Conservation (phyloP, 768 basidiomycete genomes). For the Naganishia vaughanmartiniae region DNA sequence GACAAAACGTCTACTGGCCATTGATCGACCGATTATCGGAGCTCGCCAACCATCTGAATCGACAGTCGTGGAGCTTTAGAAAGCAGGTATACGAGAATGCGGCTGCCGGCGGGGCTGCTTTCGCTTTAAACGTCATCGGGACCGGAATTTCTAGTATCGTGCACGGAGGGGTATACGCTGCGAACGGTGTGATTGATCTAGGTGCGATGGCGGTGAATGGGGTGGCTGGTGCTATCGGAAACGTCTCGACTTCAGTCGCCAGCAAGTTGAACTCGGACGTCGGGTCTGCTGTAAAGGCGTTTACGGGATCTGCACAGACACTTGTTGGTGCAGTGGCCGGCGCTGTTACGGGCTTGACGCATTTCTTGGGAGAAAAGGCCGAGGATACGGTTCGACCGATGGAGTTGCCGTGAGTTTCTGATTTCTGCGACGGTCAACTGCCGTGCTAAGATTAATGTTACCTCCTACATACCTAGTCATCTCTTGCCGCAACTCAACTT, state of each 20-base stretch:
- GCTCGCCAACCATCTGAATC: neutral
- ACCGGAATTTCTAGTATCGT: constrained; percentile 1
- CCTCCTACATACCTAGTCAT: neutral
- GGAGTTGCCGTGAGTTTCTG: neutral
- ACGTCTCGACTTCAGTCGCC: neutral
- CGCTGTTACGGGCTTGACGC: neutral
- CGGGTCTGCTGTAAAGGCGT: neutral
- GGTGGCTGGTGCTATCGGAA: neutral
- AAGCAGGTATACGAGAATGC: neutral
- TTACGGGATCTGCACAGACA: neutral
- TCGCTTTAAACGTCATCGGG: neutral
- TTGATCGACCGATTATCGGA: neutral
- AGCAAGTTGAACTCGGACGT: neutral
- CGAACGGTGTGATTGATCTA: neutral
- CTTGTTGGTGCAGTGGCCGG: neutral
- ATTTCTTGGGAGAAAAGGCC: neutral
- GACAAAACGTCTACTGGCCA: neutral
- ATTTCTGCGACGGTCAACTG: neutral
- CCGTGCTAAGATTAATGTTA: neutral
- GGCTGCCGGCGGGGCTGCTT: neutral
- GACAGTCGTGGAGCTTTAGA: neutral
- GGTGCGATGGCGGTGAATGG: neutral
- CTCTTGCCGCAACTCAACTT: neutral
- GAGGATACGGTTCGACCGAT: neutral
- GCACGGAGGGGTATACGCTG: neutral